phyloP scores from a whole-genome alignment of 2,329 filamentous ascomycete genomes.

The Amauroascus verrucosus region DNA sequence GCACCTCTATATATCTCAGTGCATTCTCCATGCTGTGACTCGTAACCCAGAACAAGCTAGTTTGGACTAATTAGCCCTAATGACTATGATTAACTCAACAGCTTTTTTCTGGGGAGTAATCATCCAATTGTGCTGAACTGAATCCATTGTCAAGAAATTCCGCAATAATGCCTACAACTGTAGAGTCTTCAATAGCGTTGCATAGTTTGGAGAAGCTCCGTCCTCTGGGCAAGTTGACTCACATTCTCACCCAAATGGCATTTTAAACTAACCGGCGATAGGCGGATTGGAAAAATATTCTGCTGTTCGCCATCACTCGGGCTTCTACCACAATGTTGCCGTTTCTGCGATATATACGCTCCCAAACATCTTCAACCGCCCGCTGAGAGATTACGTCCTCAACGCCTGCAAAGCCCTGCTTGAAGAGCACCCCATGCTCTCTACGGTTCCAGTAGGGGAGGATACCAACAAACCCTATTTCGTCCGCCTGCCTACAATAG shows the following conservation, averaged over 20 bases:
- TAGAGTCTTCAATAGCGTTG: neutral
- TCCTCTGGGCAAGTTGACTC: conserved; percentile 23
- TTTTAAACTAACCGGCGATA: conserved; percentile 16
- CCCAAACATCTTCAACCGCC: conserved; percentile 19
- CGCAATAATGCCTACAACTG: neutral
- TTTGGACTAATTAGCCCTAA: too few species aligned
- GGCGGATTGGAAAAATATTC: conserved; percentile 39
- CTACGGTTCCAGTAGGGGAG: conserved; percentile 35
- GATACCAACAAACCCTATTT: conserved; percentile 35
- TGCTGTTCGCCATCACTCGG: conserved; percentile 34
- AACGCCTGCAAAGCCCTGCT: conserved; percentile 31
- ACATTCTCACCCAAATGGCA: neutral
- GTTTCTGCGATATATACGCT: conserved; percentile 32
- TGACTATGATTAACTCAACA: too few species aligned
- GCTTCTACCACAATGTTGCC: conserved; percentile 38
- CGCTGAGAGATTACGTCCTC: conserved; percentile 28
- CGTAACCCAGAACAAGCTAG: neutral
- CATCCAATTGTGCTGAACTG: neutral
- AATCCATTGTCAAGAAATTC: neutral
- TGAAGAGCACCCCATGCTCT: conserved; percentile 34
- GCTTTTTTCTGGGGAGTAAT: neutral
- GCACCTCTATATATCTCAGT: neutral
- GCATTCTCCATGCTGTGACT: neutral
- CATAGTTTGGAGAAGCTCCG: conserved; percentile 21
- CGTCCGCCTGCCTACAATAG: conserved; percentile 35